Evolutionary conservation across 1,139 yeast genomes (phyloP), one percentile per base, ranked within the genome.

Genomic region (Casaregolazyma lundiana): DNA sequence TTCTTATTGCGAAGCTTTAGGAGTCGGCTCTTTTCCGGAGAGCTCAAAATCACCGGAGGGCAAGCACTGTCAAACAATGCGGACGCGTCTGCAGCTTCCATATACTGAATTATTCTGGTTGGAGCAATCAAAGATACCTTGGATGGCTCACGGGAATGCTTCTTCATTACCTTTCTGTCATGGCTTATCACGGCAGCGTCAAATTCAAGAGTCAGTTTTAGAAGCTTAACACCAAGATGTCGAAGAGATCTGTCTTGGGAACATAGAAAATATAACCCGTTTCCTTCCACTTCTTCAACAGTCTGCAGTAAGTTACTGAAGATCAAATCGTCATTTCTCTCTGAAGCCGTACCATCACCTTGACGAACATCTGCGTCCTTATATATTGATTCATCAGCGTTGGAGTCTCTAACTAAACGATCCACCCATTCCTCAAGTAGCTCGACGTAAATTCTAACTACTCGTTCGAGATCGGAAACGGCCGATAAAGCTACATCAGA

Each of bases 251-350:
- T 75, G 57, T 89, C 96, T 59, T 88, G 95, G 2, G 96, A 86
- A 59, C 96, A 88, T 24, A 94, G 70, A 61, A 94, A 92, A 62
- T 87, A 92, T 35, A 94, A 67, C 0, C 97, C 99, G 61, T 90
- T 88, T 0, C 98, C 97, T 66, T 94, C 98, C 6, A 90, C 85
- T 54, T 90, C 97, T 63, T 92, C 97, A 43, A 90, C 82, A 0
- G 85, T 82, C 0, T 95, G 84, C 55, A 87, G 81, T 36, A 87
- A 80, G 34, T 80, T 80, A 56, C 85, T 85, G 76, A 90, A 73
- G 58, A 85, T 94, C 40, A 87, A 66, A 49, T 83, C 89, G 50
- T 86, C 92, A 16, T 76, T 68, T 44, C 69, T 74, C 22, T 53
- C 59, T 16, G 62, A 64, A 6, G 64, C 66, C 8, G 56, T 51